These are phyloP conservation scores for Clonostachys chloroleuca DNA, from an alignment of 2,329 filamentous ascomycete genomes.

Conservation along the genomic window DNA sequence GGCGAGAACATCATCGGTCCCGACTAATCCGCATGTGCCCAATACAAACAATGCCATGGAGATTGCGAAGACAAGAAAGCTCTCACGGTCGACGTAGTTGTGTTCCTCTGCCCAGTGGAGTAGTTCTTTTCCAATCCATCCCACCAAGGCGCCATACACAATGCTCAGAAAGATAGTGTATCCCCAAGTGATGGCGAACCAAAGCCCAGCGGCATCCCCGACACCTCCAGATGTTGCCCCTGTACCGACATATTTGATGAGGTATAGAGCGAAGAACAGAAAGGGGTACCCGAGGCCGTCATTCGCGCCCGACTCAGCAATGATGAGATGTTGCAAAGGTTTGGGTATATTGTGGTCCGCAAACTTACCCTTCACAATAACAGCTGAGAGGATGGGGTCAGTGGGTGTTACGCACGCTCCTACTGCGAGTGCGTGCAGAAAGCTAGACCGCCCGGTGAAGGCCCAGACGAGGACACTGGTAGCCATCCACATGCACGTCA, in stretches of 20 bases:
- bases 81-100: slow-evolving; percentile 81
- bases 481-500: slow-evolving; percentile 81
- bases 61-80: slow-evolving; percentile 83
- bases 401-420: slow-evolving; percentile 90
- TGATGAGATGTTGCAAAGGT: slow-evolving; percentile 74
- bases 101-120: slow-evolving; percentile 80
- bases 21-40: slow-evolving; percentile 82
- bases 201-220: slow-evolving; percentile 34
- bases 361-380: slow-evolving; percentile 90
- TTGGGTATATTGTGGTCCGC: slow-evolving; percentile 86
- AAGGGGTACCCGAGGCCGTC: slow-evolving; percentile 56
- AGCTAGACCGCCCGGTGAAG: slow-evolving; percentile 65
- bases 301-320: slow-evolving; percentile 66
- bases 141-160: slow-evolving; percentile 32
- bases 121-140: slow-evolving; percentile 26
- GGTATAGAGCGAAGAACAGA: slow-evolving; percentile 36
- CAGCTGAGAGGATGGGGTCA: slow-evolving; percentile 82
- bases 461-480: slow-evolving; percentile 78
- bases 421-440: slow-evolving; percentile 75
- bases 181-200: slow-evolving; percentile 39
- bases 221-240: slow-evolving; percentile 36
- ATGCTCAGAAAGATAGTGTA: slow-evolving; percentile 39
- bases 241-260: slow-evolving; percentile 42
- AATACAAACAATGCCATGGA: slow-evolving; percentile 82
- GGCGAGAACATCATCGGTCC: slow-evolving; percentile 84